Evolutionary conservation across 805 yeast species (phyloP).

Genomic region (Hanseniaspora taiwanica): DNA sequence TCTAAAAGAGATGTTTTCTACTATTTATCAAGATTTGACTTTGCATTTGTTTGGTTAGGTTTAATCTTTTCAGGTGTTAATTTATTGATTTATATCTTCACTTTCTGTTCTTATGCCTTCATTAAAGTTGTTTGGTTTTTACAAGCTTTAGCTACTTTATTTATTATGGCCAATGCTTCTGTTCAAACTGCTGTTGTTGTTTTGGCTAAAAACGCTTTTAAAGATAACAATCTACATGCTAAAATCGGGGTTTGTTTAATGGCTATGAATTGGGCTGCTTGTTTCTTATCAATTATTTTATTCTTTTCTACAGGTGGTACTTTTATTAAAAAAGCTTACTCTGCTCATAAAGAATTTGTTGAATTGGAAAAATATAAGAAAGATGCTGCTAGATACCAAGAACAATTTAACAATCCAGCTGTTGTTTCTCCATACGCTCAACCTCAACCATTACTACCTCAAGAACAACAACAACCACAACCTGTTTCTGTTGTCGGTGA

Average conservation of each 20-base stretch:
- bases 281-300: conserved; percentile 26
- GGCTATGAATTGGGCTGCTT: conserved; percentile 61
- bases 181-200: conserved; percentile 67
- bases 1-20: conserved; percentile 42
- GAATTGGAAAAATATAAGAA: conserved; percentile 11
- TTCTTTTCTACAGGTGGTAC: conserved; percentile 11
- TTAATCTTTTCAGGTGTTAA: conserved; percentile 52
- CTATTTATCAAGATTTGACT: conserved; percentile 54
- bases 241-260: conserved; percentile 43
- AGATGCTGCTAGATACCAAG: conserved; percentile 11
- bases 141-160: conserved; percentile 36
- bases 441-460: not conserved
- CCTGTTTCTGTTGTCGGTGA: too few species aligned
- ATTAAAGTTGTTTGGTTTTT: conserved; percentile 42
- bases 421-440: not conserved
- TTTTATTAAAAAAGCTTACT: conserved; percentile 14
- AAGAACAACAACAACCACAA: not conserved
- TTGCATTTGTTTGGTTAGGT: conserved; percentile 47
- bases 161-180: conserved; percentile 49
- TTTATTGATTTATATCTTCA: conserved; percentile 39
- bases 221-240: conserved; percentile 20
- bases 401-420: conserved; percentile 1
- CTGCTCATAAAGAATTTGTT: conserved; percentile 11
- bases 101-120: conserved; percentile 42
- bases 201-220: conserved; percentile 62